phyloP scores from a whole-genome alignment of 768 basidiomycete genomes.

The Boletus tomentosulus region DNA sequence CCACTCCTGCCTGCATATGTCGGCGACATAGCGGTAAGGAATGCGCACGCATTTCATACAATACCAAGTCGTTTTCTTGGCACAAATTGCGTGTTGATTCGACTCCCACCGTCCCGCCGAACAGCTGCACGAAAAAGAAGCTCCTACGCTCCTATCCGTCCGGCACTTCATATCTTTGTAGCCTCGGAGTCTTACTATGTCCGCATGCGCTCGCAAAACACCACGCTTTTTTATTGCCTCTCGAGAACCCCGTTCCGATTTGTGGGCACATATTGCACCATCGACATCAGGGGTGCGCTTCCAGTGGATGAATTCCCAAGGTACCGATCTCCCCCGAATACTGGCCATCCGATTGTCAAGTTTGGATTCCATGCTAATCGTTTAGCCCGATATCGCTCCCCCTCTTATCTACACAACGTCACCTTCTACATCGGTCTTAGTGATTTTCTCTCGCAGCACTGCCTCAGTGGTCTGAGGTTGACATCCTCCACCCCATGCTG shows the following conservation, averaged over 20 bases:
- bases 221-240: background rate
- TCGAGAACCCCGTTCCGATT: constrained; percentile 6
- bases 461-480: constrained; percentile 2
- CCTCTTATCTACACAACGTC: constrained; percentile 17
- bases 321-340: too few species aligned
- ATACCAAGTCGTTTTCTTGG: too few species aligned
- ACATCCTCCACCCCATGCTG: constrained; percentile 2
- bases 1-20: background rate
- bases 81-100: too few species aligned
- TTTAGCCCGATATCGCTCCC: background rate
- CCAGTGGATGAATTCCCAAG: too few species aligned
- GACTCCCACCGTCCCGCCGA: background rate
- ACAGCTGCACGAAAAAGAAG: constrained; percentile 10
- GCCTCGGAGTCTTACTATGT: constrained; percentile 22
- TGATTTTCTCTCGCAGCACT: constrained; percentile 18
- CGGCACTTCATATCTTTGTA: constrained; percentile 11
- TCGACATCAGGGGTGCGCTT: background rate
- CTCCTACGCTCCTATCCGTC: constrained; percentile 8
- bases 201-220: constrained; percentile 8
- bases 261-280: background rate
- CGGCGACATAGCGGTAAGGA: background rate
- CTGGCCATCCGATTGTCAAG: too few species aligned
- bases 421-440: constrained; percentile 7
- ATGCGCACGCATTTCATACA: background rate
- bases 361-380: constrained; percentile 3